phyloP scores from a whole-genome alignment of 257 asterid species.

The Apocynum venetum region DNA sequence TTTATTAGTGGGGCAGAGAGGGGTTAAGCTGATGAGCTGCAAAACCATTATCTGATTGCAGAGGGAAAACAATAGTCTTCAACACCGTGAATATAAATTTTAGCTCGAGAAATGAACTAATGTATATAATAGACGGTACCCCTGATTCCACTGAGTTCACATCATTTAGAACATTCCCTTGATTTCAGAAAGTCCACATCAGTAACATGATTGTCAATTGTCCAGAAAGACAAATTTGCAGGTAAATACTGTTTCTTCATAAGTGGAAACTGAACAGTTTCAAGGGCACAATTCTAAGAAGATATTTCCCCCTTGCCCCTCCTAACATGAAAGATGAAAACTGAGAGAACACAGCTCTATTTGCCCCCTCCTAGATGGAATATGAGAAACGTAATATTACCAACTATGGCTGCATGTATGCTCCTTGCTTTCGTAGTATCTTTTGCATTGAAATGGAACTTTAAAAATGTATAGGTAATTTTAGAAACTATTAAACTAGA shows the following conservation, averaged over 20 bases:
- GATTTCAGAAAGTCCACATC: not conserved
- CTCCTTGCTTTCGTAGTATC: not conserved
- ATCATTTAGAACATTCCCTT: not conserved
- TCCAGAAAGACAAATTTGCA: not conserved
- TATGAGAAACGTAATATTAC: not conserved
- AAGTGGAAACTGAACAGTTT: not conserved
- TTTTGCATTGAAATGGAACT: not conserved
- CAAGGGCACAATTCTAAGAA: not conserved
- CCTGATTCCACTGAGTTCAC: not conserved
- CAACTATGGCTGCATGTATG: not conserved
- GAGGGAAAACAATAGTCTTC: not conserved
- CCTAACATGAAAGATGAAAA: not conserved
- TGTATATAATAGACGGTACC: not conserved
- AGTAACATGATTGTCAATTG: not conserved
- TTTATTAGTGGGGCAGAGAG: not conserved
- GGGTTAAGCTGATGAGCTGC: not conserved
- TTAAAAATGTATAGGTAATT: not conserved
- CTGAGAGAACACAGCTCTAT: not conserved
- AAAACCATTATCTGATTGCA: not conserved
- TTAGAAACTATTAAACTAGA: not conserved
- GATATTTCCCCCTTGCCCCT: not conserved
- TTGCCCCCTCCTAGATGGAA: not conserved
- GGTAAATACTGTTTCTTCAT: not conserved
- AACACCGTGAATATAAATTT: not conserved
- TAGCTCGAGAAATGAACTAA: not conserved